Base-by-base conservation (phyloP, 768 basidiomycete genomes). In the Suillus bovinus region DNA sequence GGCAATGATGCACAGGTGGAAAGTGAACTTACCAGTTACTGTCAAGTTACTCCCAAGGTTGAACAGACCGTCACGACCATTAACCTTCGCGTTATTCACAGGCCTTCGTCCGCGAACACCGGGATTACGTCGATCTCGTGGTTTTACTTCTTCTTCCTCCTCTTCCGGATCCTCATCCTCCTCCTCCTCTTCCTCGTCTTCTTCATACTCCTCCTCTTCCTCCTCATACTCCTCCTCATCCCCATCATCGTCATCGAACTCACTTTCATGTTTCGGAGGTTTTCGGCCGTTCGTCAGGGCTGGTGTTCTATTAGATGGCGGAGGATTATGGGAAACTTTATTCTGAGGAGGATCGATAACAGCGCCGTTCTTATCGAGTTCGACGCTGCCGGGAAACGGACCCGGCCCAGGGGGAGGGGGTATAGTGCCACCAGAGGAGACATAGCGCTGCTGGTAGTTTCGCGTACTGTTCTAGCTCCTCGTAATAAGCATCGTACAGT, bases 401-500 rank as follows among this genome's bases (percentile, higher is more conserved):
- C 97, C 96, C 9, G 97, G 96, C 16, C 96, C 96, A 50, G 91
- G 93, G 36, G 96, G 96, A 59, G 94, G 93, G 67, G 94, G 88
- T 70, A 95, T 83, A 44, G 88, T 91, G 65, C 94, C 91, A 71
- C 93, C 91, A 67, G 92, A 94, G 70, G 87, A 87, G 70, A 93
- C 91, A 81, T 94, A 95, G 79, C 89, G 93, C 86, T 94, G 92
- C 84, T 96, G 94, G 81, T 93, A 91, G 80, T 93, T n/a, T 91
- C 78, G 96, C 97, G 86, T 99, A 99, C 82, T 91, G 89, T 85
- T 97, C 94, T 83, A 99, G 90, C 85, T 99, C 96, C 78, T 97
- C 94, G 87, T 98, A 99, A 86, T 99, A 99, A 82, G 96, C 95
- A 86, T 98, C 96, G 86, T 99, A 99, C 80, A 99, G 89, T 82